These are phyloP conservation scores for Cicer yamashitae DNA, from an alignment of 306 rosid species.

Conservation along the genomic window DNA sequence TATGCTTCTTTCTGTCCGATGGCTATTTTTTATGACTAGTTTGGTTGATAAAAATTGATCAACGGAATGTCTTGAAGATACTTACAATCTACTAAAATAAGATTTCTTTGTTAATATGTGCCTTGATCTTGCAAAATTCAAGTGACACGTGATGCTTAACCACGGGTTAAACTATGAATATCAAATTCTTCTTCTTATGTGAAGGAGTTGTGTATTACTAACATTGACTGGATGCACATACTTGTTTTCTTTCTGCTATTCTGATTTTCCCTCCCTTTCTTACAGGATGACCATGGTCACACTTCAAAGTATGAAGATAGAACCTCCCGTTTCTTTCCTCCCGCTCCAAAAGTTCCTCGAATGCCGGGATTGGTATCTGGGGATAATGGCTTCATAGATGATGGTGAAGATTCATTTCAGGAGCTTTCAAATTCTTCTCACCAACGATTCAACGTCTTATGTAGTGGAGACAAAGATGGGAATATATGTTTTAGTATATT, in stretches of 20 bases:
- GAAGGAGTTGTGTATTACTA: slow-evolving; percentile 1
- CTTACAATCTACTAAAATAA: slow-evolving; percentile 31
- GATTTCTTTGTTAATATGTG: neutral
- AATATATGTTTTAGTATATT: slow-evolving; percentile 89
- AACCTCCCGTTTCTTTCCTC: slow-evolving; percentile 91
- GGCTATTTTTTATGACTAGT: slow-evolving; percentile 33
- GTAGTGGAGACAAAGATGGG: slow-evolving; percentile 94
- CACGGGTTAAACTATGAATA: slow-evolving; percentile 3
- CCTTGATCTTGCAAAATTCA: slow-evolving; percentile 23
- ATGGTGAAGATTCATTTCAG: slow-evolving; percentile 75
- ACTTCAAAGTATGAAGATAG: slow-evolving; percentile 83
- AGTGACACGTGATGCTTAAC: slow-evolving; percentile 21
- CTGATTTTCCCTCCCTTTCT: slow-evolving; percentile 43
- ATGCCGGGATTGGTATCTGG: slow-evolving; percentile 94
- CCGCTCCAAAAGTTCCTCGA: slow-evolving; percentile 87
- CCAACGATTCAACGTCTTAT: slow-evolving; percentile 82
- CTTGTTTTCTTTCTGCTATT: slow-evolving; percentile 17
- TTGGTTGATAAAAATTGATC: slow-evolving; percentile 27
- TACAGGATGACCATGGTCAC: slow-evolving; percentile 67
- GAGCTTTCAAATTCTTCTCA: slow-evolving; percentile 89
- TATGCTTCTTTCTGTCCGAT: slow-evolving; percentile 48
- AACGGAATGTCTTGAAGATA: slow-evolving; percentile 4
- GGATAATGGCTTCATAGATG: slow-evolving; percentile 87
- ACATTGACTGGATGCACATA: slow-evolving; percentile 4
- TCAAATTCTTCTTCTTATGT: slow-evolving; percentile 33